These are phyloP conservation scores for Cyclotella baltica DNA, from an alignment of 108 stramenopile genomes.

Conservation along the genomic window DNA sequence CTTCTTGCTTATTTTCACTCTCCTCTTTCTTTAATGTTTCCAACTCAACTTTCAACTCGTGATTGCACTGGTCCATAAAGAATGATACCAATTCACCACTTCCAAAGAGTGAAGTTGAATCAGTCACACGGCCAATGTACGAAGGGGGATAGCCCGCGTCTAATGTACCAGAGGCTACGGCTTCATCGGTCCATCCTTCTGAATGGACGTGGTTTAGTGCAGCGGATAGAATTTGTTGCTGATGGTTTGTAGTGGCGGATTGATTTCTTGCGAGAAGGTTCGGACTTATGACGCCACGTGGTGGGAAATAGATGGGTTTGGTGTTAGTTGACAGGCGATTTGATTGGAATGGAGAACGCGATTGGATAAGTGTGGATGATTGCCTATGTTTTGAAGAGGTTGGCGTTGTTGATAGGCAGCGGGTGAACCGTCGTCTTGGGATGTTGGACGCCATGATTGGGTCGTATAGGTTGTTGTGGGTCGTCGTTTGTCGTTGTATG, in stretches of 20 bases:
- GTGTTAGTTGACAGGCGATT: not conserved
- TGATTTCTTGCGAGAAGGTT: constrained; percentile 3
- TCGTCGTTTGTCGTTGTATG: no score
- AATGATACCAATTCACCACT: constrained; percentile 74
- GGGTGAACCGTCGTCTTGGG: not conserved
- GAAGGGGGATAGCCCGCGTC: constrained; percentile 62
- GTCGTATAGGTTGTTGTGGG: not conserved
- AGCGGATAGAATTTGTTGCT: constrained; percentile 44
- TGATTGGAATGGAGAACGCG: not conserved
- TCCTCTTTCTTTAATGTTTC: constrained; percentile 6
- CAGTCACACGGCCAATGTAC: constrained; percentile 63
- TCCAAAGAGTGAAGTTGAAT: constrained; percentile 47
- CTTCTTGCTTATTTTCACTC: not conserved
- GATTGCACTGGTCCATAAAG: constrained; percentile 84
- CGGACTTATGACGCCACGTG: no score
- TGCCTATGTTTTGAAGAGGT: not conserved
- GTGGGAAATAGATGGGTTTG: not conserved
- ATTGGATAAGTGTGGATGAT: not conserved
- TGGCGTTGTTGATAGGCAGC: not conserved
- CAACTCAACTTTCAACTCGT: constrained; percentile 55
- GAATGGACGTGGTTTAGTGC: constrained; percentile 67
- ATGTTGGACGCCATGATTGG: not conserved
- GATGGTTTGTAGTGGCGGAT: constrained; percentile 11
- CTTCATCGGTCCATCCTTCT: constrained; percentile 88
- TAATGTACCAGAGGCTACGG: constrained; percentile 68